phyloP scores from a whole-genome alignment of 768 basidiomycete species.

The Galerina sulciceps region DNA sequence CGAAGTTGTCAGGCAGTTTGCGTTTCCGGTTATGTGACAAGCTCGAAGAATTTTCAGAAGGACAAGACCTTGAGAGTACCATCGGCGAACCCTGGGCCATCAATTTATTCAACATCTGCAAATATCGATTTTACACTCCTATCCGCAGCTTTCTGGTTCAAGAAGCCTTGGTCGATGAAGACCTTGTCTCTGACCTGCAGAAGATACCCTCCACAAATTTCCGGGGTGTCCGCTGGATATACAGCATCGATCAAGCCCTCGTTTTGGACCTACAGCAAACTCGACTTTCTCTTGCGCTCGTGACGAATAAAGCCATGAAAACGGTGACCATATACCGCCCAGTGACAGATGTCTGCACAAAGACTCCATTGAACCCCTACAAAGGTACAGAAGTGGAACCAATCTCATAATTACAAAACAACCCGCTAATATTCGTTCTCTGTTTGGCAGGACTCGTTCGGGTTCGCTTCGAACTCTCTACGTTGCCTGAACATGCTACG shows the following conservation, averaged over 20 bases:
- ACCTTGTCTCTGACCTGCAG: not conserved
- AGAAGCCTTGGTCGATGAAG: not conserved
- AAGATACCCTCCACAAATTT: not conserved
- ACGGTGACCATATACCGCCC: not conserved
- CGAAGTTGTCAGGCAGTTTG: not conserved
- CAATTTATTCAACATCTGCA: not conserved
- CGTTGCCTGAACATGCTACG: not conserved
- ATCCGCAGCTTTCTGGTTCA: not conserved
- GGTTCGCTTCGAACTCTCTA: not conserved
- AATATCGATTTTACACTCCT: not conserved
- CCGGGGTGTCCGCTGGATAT: not conserved
- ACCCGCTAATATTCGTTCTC: not conserved
- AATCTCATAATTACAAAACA: not conserved
- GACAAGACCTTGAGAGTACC: not conserved
- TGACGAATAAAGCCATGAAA: not conserved
- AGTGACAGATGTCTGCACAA: not conserved
- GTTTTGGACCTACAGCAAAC: not conserved
- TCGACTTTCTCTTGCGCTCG: not conserved
- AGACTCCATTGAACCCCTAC: not conserved
- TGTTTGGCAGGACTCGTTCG: not conserved
- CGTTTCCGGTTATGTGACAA: constrained; percentile 2
- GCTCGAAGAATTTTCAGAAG: not conserved
- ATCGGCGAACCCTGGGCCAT: not conserved
- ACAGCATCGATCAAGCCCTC: not conserved
- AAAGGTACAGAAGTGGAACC: not conserved